Evolutionary conservation across 2,329 filamentous ascomycete genomes (phyloP), one percentile per base, ranked within the genome.

Genomic region (Epichloe hybrida): DNA sequence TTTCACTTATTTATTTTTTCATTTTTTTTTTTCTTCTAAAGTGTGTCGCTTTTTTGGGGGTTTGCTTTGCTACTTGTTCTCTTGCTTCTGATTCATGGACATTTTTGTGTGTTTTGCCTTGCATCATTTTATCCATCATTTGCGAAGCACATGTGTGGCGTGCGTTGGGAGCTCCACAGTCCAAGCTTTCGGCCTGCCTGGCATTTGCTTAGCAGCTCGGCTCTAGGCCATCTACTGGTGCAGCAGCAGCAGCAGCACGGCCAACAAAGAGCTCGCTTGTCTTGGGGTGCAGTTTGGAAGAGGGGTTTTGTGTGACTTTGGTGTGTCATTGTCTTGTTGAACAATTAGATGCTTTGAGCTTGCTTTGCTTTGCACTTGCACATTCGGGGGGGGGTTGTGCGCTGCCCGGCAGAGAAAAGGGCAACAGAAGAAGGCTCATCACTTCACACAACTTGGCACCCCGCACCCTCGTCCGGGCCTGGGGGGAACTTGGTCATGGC

Each of bases 401-500:
- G 23, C 23, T 23, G 23, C 23, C 23, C 23, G 23, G 23, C 23
- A 8, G 23, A 23, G 3, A 40, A 35, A 35, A n/a, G 35, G 17
- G 4, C 1, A 31, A 41, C 20, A n/a, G 5, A 15, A 35, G 46
- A 48, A 48, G 20, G 38, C 27, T 35, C 35, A 42, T 40, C n/a
- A 41, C 27, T 41, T 35, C 15, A 41, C 46, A 42, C 31, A 38
- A 37, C 20, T 17, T 17, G 11, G 37, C 41, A 17, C 8, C 40
- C 6, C 17, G 41, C 20, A 27, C 34, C 17, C 11, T 35, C 11
- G n/a, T n/a, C 17, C 20, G 40, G 48, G 40, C 27, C 27, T 31
- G 3, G 1, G 0, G 8, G 8, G 8, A 34, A 43, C n/a, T 53
- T 37, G 48, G 50, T 37, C 58, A 64, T 66, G 64, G 61, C 64